Percentiles rank a stretch among this genome's conserved stretches.
Evolutionary conservation across 2,329 filamentous ascomycete genomes (phyloP).

Genomic region (Helotiales sp.): DNA sequence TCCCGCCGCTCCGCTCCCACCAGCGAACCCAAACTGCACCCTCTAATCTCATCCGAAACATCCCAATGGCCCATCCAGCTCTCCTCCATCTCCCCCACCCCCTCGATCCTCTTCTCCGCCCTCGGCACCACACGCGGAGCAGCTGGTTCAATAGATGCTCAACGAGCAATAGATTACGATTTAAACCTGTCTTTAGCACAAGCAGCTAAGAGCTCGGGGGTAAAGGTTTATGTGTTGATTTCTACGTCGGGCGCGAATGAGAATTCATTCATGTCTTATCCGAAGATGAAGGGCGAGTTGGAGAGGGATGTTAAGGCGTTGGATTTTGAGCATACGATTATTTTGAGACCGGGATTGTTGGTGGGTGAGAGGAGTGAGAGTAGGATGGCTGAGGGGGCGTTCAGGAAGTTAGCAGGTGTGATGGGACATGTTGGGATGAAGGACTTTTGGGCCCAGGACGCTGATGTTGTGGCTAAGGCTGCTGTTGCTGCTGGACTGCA

Average conservation of each 20-base stretch:
- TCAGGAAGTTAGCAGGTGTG: constrained; percentile 55
- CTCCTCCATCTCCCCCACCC: constrained; percentile 51
- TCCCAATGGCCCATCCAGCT: constrained; percentile 67
- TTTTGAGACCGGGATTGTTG: constrained; percentile 77
- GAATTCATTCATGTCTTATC: constrained; percentile 54
- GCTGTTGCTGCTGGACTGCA: constrained; percentile 49
- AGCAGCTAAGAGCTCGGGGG: constrained; percentile 71
- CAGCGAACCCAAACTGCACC: constrained; percentile 56
- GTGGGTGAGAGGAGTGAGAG: constrained; percentile 66
- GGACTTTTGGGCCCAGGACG: constrained; percentile 67
- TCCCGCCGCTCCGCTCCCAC: constrained; percentile 62
- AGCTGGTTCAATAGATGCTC: constrained; percentile 74
- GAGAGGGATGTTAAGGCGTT: constrained; percentile 74
- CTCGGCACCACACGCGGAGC: constrained; percentile 77
- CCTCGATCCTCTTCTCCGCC: constrained; percentile 70
- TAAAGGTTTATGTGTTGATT: constrained; percentile 60
- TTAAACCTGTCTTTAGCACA: constrained; percentile 78
- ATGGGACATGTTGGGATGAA: constrained; percentile 58
- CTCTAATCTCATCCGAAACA: constrained; percentile 67
- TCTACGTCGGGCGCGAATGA: constrained; percentile 45
- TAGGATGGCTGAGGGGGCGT: constrained; percentile 56
- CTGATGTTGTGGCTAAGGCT: constrained; percentile 56
- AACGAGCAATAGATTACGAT: constrained; percentile 87
- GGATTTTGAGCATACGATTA: constrained; percentile 75
- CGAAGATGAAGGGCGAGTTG: constrained; percentile 81